Evolutionary conservation across 2,329 filamentous ascomycete genomes (phyloP).

Genomic region (Xylariaceae sp.): DNA sequence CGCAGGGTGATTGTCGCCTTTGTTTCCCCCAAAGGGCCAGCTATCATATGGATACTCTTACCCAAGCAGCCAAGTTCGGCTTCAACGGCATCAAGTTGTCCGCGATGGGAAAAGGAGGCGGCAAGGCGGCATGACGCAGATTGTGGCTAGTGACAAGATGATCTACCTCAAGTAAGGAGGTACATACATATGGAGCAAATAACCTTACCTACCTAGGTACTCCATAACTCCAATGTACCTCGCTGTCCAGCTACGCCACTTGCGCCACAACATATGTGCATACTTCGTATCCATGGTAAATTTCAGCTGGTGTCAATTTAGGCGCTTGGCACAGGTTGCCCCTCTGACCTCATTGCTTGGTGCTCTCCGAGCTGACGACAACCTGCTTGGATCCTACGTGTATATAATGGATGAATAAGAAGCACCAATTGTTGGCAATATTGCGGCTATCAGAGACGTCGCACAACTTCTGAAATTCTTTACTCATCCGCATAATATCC

Average conservation of each 20-base stretch:
- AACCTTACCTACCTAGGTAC: not conserved
- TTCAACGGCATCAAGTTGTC: not conserved
- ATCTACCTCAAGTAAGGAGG: not conserved
- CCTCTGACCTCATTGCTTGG: not conserved
- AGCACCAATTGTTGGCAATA: too few species aligned
- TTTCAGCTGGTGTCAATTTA: not conserved
- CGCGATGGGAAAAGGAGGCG: constrained; percentile 25
- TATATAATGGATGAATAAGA: too few species aligned
- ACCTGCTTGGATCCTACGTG: not conserved
- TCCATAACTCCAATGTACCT: too few species aligned
- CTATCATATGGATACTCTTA: not conserved
- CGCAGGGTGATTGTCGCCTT: not conserved
- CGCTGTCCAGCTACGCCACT: too few species aligned
- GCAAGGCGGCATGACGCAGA: constrained; percentile 30
- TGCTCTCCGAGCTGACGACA: constrained; percentile 1
- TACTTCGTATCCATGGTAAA: not conserved
- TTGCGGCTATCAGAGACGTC: not conserved
- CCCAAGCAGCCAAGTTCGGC: not conserved
- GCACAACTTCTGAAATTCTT: not conserved
- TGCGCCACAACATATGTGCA: too few species aligned
- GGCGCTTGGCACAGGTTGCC: not conserved
- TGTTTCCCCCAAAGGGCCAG: not conserved
- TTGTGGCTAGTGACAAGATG: constrained; percentile 25
- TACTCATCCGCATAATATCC: not conserved
- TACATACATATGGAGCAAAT: too few species aligned